Evolutionary conservation across 2,329 filamentous ascomycete genomes (phyloP), one percentile per base, ranked within the genome.

Genomic region (Fusarium mundagurra): DNA sequence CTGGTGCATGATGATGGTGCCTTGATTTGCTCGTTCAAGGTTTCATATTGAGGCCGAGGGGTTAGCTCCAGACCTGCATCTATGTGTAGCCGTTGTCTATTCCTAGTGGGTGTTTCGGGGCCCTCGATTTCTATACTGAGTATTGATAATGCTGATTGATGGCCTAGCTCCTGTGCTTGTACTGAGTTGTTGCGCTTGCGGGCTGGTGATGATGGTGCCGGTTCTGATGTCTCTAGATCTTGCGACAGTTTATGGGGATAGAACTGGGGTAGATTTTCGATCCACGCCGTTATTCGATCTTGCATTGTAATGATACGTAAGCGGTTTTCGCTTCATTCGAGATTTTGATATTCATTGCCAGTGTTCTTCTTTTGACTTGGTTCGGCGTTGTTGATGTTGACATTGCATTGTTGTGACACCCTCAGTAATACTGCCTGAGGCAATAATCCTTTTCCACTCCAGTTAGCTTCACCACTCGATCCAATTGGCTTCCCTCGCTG

Each of bases 81-180:
- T 24, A 4, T 6, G 16, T 18, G 6, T 12, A 44, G n/a, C n/a
- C 5, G n/a, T 6, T 45, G 17, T 3, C 11, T 45, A 17, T 27
- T 45, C 17, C 17, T 13, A 20, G 11, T 13, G 7, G 2, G 43
- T 27, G 11, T 9, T 45, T 45, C 17, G 17, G 11, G 12, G 17
- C 11, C 24, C 0, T 27, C 7, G 17, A 11, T 0, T 7, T 13
- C 4, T 1, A 20, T 20, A 5, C n/a, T 17, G 7, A 9, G 11
- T 13, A 13, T 18, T 8, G 43, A 16, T 16, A 6, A 4, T 27
- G 7, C 27, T 18, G 17, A 18, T 8, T 6, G 2, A 6, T 3
- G 17, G 17, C 7, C 27, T 20, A 12, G 17, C 11, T 27, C 43
- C n/a, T 18, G n/a, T 24, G n/a, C 11, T 45, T 9, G 43, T 45